Evolutionary conservation across 2,329 filamentous ascomycete genomes (phyloP), one percentile per base, ranked within the genome.

Genomic region (Lasiodiplodia sp.): DNA sequence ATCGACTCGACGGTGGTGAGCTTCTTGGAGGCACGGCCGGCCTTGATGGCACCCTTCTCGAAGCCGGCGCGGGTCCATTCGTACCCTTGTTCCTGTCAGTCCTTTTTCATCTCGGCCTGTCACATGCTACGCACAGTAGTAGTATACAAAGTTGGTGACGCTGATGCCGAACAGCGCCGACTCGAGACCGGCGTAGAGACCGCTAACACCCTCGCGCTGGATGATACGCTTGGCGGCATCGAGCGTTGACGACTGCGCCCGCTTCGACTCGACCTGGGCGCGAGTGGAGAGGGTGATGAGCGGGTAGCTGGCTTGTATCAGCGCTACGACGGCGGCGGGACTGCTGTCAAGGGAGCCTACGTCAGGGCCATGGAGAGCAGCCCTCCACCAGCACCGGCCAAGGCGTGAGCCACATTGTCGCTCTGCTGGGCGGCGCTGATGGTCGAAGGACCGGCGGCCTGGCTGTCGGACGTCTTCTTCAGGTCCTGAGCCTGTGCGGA

Each of bases 81-180:
- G 82, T 98, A 99, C 95, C 88, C 84, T 86, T 18, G 31, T 56
- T 31, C 21, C 40, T 11, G 53, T 68, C 58, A 67, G 65, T 28
- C 37, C 38, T 28, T n/a, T 7, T 11, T 25, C 12, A 18, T 10
- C 34, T 18, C 16, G 14, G 40, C 6, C 65, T 66, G 18, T 67
- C 55, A 68, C 66, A 53, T 62, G 56, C 49, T 47, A 68, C 66
- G 55, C 34, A 68, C 93, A 99, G 86, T 98, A 99, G 84, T 99
- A 99, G 86, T 99, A 99, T 58, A 99, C 95, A 79, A 99, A 99
- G 85, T 99, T 99, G 75, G 96, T 99, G 74, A 99, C 91, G 81
- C 92, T 96, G 84, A 99, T 98, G 79, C 96, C 96, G 81, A 99
- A 97, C 56, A 99, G 86, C 64, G 96, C 96, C 71, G 92, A 96